phyloP scores from a whole-genome alignment of 108 stramenopile species.

The Conticribra weissflogii region DNA sequence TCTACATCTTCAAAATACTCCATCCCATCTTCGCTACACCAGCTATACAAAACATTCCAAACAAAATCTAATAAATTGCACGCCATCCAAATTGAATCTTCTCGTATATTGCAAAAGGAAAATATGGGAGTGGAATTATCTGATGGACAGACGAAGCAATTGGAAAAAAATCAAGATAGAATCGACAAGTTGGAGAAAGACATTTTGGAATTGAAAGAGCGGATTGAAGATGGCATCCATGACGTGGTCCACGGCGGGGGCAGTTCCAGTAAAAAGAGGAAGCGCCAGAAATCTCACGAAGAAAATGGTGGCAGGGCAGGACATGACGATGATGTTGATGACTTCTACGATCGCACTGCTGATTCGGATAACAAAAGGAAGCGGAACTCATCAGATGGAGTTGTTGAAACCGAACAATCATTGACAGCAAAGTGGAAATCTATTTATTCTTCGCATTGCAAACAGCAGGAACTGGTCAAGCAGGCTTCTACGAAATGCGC shows the following conservation, averaged over 20 bases:
- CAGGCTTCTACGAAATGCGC: conserved; percentile 10
- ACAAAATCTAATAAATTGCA: conserved; percentile 60
- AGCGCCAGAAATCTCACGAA: background rate
- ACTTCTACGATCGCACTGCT: conserved; percentile 64
- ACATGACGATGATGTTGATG: conserved; percentile 56
- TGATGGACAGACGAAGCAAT: conserved; percentile 69
- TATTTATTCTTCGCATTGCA: background rate
- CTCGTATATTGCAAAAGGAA: conserved; percentile 63
- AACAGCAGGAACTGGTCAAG: conserved; percentile 27
- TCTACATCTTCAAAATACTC: conserved; percentile 11
- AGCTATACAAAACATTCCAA: conserved; percentile 54
- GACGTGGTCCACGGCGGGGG: conserved; percentile 42
- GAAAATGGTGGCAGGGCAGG: conserved; percentile 5
- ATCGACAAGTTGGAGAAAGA: conserved; percentile 44
- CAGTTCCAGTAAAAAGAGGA: conserved; percentile 2
- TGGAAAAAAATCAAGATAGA: conserved; percentile 49
- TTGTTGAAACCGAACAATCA: conserved; percentile 46
- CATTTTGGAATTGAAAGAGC: conserved; percentile 41
- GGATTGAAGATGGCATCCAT: conserved; percentile 50
- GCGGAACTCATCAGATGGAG: background rate
- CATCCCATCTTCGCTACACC: conserved; percentile 63
- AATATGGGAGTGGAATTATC: conserved; percentile 55
- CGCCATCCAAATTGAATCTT: conserved; percentile 66
- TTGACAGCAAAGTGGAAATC: conserved; percentile 50
- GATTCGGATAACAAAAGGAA: conserved; percentile 11